Evolutionary conservation across 1,284 basidiomycete species (phyloP).

Genomic region (Prillingera fragicola): DNA sequence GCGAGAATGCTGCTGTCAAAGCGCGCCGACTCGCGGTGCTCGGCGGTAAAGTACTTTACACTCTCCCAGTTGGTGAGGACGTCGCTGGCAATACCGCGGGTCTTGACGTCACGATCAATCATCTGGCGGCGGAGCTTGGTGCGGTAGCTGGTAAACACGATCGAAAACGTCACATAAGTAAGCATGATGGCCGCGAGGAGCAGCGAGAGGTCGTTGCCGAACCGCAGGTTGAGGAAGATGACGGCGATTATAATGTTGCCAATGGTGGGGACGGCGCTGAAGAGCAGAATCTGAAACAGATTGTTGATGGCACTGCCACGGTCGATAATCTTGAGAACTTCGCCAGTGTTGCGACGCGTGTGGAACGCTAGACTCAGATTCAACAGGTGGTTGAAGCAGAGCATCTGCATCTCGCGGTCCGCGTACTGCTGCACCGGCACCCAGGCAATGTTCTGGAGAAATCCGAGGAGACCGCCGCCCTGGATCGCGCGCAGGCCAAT

Average conservation of each 20-base stretch:
- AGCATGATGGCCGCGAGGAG: constrained; percentile 77
- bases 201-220: constrained; percentile 74
- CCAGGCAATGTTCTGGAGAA: constrained; percentile 91
- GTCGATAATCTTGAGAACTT: constrained; percentile 90
- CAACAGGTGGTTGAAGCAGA: constrained; percentile 89
- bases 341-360: constrained; percentile 90
- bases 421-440: constrained; percentile 92
- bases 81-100: constrained; percentile 89
- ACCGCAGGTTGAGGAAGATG: constrained; percentile 65
- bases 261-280: constrained; percentile 88
- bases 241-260: constrained; percentile 93
- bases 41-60: constrained; percentile 98
- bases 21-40: constrained; percentile 76
- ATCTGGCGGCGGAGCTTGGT: constrained; percentile 86
- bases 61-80: constrained; percentile 97
- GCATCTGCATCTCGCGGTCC: constrained; percentile 82
- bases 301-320: constrained; percentile 98
- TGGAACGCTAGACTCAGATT: constrained; percentile 88
- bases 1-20: constrained; percentile 78
- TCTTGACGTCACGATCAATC: constrained; percentile 90
- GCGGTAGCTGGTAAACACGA: constrained; percentile 73
- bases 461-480: constrained; percentile 59
- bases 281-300: constrained; percentile 83
- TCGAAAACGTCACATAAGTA: constrained; percentile 90
- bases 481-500: constrained; percentile 28